Evolutionary conservation across 495 filamentous ascomycete genomes (phyloP), one percentile per base, ranked within the genome.

Genomic region (Extremus antarcticus): DNA sequence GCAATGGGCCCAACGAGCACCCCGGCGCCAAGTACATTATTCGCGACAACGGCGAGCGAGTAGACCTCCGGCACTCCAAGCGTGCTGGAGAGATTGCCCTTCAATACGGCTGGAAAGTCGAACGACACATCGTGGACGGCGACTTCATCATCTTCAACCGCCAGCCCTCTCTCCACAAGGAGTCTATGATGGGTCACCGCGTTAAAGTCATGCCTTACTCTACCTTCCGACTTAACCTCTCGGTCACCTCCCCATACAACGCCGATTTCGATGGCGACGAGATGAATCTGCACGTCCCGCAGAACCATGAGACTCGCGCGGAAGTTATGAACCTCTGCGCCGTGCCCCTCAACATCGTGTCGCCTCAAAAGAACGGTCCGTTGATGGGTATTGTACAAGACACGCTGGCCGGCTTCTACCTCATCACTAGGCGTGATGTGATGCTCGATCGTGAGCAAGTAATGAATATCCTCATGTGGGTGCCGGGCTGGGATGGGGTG

Each of bases 301-400:
- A 99, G 67, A 87, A 86, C 17, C 91, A 99, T 63, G 94, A 99
- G 70, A 88, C 92, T 21, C 82, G 92, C 11, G 91, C 92, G 10
- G 92, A 99, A 70, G 79, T 99, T 60, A 85, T 79, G 62, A 79
- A 95, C 65, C 82, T 99, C 38, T 95, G 92, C 69, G 85, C 96
- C 80, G 92, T 99, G 47, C 92, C 92, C 7, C 76, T 90, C 56
- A 94, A 99, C 67, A 95, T 99, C 62, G 92, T 99, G 17, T 99
- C 92, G 8, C 94, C 92, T 17, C 92, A 99, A 71, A 84, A 90
- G 56, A 99, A 99, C 68, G 86, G 85, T 43, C 92, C 92, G 41
- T 80, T 99, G 47, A 99, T 99, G 92, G 92, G 92, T 79, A 99
- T 99, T 62, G 94, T 99, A 19, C 92, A 99, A 68, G 92, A 99